phyloP scores from a whole-genome alignment of 768 basidiomycete genomes.

The Tylopilus sp. region DNA sequence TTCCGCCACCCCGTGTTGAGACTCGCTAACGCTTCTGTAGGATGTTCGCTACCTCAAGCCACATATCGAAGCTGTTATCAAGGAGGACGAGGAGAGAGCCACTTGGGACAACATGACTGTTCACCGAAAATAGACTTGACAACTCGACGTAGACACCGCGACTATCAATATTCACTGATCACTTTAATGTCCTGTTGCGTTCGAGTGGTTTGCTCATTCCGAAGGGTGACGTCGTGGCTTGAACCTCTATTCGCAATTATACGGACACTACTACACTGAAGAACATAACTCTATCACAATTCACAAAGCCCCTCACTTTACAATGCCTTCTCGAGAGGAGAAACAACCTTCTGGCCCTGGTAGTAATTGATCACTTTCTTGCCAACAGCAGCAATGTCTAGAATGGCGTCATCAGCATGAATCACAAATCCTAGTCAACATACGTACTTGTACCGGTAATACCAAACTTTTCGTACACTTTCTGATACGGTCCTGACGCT shows the following conservation, averaged over 20 bases:
- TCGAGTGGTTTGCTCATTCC: neutral
- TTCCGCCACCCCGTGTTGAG: neutral
- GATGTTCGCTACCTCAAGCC: conserved; percentile 88
- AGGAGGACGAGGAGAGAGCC: conserved; percentile 73
- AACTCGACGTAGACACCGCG: conserved; percentile 22
- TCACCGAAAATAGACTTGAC: conserved; percentile 54
- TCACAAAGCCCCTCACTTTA: conserved; percentile 18
- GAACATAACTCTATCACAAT: neutral
- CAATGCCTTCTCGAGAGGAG: conserved; percentile 75
- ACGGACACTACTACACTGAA: conserved; percentile 10
- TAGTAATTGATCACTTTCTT: conserved; percentile 89
- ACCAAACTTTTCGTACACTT: conserved; percentile 90
- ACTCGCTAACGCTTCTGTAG: conserved; percentile 39
- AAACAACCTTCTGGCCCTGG: conserved; percentile 68
- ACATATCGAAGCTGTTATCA: conserved; percentile 65
- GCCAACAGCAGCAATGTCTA: conserved; percentile 75
- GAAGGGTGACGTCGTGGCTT: neutral
- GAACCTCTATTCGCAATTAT: conserved; percentile 12
- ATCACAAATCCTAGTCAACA: neutral
- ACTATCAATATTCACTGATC: conserved; percentile 19
- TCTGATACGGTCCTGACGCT: conserved; percentile 83
- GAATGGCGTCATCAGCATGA: conserved; percentile 5
- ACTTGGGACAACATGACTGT: conserved; percentile 81
- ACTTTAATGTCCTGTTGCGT: conserved; percentile 8
- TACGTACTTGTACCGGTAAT: conserved; percentile 70